Conservation (phyloP, 139 green algal genomes). For the Chlorella sp. region DNA sequence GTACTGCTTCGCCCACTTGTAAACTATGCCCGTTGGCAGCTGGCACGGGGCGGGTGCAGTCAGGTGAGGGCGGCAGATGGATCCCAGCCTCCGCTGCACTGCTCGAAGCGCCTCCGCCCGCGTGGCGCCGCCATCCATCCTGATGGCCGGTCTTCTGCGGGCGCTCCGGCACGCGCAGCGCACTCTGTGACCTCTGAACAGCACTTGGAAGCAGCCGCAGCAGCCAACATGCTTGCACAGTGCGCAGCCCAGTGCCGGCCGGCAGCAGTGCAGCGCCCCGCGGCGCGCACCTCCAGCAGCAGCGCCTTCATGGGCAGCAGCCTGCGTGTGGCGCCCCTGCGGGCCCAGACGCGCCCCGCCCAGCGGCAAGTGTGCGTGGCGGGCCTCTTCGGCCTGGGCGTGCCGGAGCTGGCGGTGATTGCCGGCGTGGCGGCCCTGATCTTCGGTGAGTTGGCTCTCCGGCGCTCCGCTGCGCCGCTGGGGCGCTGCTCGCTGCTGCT, state of each 20-base stretch:
- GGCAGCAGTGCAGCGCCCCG: background rate
- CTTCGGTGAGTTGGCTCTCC: constrained; percentile 62
- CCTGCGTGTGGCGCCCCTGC: background rate
- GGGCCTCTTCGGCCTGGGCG: constrained; percentile 89
- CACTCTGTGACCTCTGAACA: background rate
- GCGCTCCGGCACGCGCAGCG: background rate
- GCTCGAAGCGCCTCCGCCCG: too few species aligned
- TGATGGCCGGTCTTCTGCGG: too few species aligned
- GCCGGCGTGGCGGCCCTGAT: constrained; percentile 87
- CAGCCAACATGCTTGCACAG: background rate
- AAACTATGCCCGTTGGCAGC: background rate
- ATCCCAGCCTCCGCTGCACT: too few species aligned
- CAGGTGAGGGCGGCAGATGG: too few species aligned
- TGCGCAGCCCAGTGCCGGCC: constrained; percentile 13
- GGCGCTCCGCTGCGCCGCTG: background rate
- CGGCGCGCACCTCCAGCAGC: constrained; percentile 17
- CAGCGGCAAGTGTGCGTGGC: constrained; percentile 30
- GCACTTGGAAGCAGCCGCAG: background rate
- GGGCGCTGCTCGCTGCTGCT: too few species aligned
- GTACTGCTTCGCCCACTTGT: background rate
- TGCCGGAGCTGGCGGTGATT: constrained; percentile 90
- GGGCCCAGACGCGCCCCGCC: background rate
- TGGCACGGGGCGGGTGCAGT: too few species aligned
- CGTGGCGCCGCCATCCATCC: too few species aligned
- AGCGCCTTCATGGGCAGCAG: constrained; percentile 36